Base-by-base conservation (phyloP, 805 yeast genomes). In the Candida oleophila region DNA sequence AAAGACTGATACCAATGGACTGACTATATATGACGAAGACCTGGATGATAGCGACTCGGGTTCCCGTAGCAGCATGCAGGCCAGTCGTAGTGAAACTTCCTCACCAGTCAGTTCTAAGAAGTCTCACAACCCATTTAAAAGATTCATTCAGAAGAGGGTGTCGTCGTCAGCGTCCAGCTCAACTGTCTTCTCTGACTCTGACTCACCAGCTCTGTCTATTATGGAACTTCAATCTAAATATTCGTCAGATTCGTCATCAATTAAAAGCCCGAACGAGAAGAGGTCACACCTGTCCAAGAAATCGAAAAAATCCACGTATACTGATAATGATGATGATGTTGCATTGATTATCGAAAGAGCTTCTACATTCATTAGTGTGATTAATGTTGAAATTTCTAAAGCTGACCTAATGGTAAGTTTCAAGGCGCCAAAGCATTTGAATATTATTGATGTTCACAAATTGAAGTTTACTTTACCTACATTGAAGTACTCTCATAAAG, bases 401-500 rank as follows among this genome's bases (percentile, higher is more conserved):
- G 55, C 72, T 38, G 61, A 62, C 19, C 44, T 91, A 14, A 74
- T 82, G 44, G 76, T 90, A 21, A 86, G 96, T 42, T 88, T 88
- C 65, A 81, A 82, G 61, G 96, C 94, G 7, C 81, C 81, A 14
- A 88, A 90, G 12, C 73, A 80, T 22, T 70, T 79, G 55, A 80
- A 85, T 53, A 66, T 92, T 46, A 77, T 88, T 35, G 89, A 91
- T 58, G 89, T 92, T 5, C 86, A 87, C 44, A 80, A 87, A 53
- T 82, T 92, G 53, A 76, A 73, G 4, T 70, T 92, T 46, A 71
- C 70, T 8, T 64, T 91, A 43, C 97, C 97, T 2, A 68, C 68
- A 2, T 64, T 88, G 43, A 63, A 67, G 43, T 68, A 69, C 48
- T 66, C 58, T 33, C 69, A 70, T 44, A 66, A 66, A 42, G 58